These are phyloP conservation scores for Scopulariopsis brevicaulis DNA, from an alignment of 2,329 filamentous ascomycete species.

Conservation along the genomic window DNA sequence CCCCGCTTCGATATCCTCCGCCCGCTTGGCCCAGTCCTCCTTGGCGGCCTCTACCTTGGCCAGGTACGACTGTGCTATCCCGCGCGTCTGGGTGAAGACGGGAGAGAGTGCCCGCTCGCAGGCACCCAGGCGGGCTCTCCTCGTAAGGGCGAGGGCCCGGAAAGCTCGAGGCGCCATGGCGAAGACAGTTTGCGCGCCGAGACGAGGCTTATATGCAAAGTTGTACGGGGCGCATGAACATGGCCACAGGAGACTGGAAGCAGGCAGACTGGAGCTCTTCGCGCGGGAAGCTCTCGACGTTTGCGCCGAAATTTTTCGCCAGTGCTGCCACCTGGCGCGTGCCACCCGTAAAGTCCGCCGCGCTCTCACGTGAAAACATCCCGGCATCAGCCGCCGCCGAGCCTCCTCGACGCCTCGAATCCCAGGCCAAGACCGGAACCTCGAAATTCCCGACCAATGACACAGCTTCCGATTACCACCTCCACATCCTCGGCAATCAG, in stretches of 20 bases:
- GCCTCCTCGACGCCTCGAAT: slow-evolving; percentile 4
- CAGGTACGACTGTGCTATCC: slow-evolving; percentile 27
- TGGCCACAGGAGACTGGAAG: not conserved
- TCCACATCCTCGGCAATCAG: slow-evolving; percentile 38
- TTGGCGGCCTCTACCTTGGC: slow-evolving; percentile 29
- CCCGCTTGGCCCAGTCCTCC: slow-evolving; percentile 34
- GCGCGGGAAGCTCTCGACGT: not conserved
- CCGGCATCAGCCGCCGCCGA: not conserved
- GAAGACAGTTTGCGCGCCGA: not conserved
- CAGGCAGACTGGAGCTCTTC: not conserved
- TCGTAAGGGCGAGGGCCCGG: not conserved
- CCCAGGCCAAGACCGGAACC: slow-evolving; percentile 2
- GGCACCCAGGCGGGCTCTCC: not conserved
- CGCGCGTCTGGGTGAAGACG: slow-evolving; percentile 13
- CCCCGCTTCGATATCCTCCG: slow-evolving; percentile 35
- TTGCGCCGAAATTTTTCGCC: slow-evolving; percentile 1
- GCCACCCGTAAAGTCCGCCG: not conserved
- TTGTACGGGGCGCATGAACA: not conserved
- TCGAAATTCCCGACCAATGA: slow-evolving; percentile 28
- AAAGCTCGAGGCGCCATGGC: slow-evolving; percentile 1
- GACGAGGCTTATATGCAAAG: not conserved
- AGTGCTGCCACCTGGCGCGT: not conserved
- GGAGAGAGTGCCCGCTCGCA: not conserved
- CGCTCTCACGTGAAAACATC: slow-evolving; percentile 1
- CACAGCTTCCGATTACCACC: slow-evolving; percentile 22